Base-by-base conservation (phyloP, 331 rosid genomes). In the Dryas integrifolia region DNA sequence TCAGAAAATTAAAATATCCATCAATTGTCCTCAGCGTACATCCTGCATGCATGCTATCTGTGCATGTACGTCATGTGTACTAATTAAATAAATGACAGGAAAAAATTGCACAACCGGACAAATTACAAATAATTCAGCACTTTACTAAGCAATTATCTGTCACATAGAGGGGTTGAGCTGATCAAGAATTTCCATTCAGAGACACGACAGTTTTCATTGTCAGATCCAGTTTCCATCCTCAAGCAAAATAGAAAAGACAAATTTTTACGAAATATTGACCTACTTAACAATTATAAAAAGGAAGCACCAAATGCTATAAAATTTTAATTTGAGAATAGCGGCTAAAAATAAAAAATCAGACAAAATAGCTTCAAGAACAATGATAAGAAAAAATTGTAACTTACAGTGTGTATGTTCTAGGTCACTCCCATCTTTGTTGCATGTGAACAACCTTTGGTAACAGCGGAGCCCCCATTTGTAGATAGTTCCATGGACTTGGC, bases 351-450 rank as follows among this genome's bases (percentile, higher is more conserved):
- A 21, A 8, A 3, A 58, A 26, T 15, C 6, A 48, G 13, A 3
- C 16, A 5, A 24, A 56, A 47, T 70, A 55, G 43, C 44, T 58
- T 24, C 14, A 58, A 65, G 61, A 76, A 64, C 40, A 74, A 69
- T 11, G 35, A 77, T 44, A 48, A 49, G 67, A 21, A 76, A 76
- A 74, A 63, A 49, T 5, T 50, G 18, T 41, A 60, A 82, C 91
- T 89, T 87, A 85, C 90, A 46, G 77, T 70, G 77, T 70, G 74
- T 74, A 67, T 18, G 61, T 76, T 78, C 83, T 86, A 86, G 57
- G 93, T 87, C 69, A 79, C 88, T 61, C 75, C 90, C 85, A 85
- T 55, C 67, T 87, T 84, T 64, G 77, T 77, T 75, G 85, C 84
- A 70, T 74, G 88, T 6, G 83, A 78, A 73, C 85, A 74, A 84